Base-by-base conservation (phyloP, 306 rosid species). In the Vicia sativa region DNA sequence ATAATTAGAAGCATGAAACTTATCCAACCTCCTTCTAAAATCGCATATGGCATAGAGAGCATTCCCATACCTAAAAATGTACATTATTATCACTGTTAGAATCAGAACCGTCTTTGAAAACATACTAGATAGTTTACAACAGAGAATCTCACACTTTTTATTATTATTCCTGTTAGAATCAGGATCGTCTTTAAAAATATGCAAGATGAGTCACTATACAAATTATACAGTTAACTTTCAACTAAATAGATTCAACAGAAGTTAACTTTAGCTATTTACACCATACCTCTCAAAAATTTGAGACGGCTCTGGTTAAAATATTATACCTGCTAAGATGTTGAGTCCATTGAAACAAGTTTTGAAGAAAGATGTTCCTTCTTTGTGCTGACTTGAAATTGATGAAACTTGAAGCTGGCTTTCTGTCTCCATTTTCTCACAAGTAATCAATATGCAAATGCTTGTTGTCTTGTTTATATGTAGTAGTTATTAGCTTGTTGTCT, bases 1-100 rank as follows among this genome's bases (percentile, higher is more conserved):
- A 80, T 3, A 23, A 87, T 46, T 0, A 90, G 78, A 9, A 84
- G 54, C 0, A 79, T 46, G 9, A 87, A 56, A 70, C 90, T 86
- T 25, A 82, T n/a, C 97, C 95, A 87, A 42, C 97, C 97, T 68
- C 90, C 96, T 76, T 84, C 66, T 12, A 88, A 79, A 28, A 90
- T 70, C 39, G 95, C 95, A 75, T 82, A 86, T 7, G 97, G 95
- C 74, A 90, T 79, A 16, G 97, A 86, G 8, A 87, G 78, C 37
- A 87, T 73, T 55, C 97, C 97, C 54, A 90, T 87, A 16, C 97
- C 96, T 87, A 59, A 28, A 39, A n/a, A 37, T 35, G 0, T 6
- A 59, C 23, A 66, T 18, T 0, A 44, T 2, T 0, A 38, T 1
- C 11, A 4, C 42, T 9, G 34, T 52, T 34, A 35, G 26, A 31